Evolutionary conservation across 371 early-diverging fungal genomes (phyloP), one percentile per base, ranked within the genome.

Genomic region (Quaeritorhiza haematococci): DNA sequence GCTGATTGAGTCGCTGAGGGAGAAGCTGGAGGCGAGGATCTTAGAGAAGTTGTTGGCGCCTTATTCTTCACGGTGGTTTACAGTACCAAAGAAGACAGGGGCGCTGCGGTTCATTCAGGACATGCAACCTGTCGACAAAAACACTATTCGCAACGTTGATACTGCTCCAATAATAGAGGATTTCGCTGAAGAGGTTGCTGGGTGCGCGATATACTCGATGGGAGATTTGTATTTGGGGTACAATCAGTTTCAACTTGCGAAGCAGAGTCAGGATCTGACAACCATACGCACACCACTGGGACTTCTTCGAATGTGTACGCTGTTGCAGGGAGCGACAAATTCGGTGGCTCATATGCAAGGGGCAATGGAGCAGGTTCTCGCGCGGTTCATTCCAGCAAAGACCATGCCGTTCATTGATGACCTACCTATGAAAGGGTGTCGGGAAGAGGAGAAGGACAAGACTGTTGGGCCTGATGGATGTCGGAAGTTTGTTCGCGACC

Each of bases 241-340:
- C 42, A 66, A 69, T 45, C 65, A 67, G 44, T 51, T 69, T 28
- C 43, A 42, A 3, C 44, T 69, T 4, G 69, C 56, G 28, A 29
- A 21, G 42, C 26, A 21, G 1, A 49, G 49, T 24, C 61, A 66
- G 7, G 68, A 69, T 33, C 28, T 68, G 3, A 56, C 68, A 17
- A 51, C 58, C 1, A 43, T 69, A 19, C 17, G 45, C 3, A 62
- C 69, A 28, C 69, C 67, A 2, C 27, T 69, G 32, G 69, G 69
- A 1, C 33, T 69, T 33, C 13, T 66, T 8, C 49, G 67, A 15
- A 58, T 69, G 58, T 55, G 52, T 10, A 21, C 55, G 21, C 41
- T 69, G 3, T 66, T 66, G 17, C 51, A 55, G 61, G 69, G 69
- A 19, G 66, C 59, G 59, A 55, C 64, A 4, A 69, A 69, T 50